These are phyloP conservation scores for Paraconiothyrium sp. DNA, from an alignment of 2,329 filamentous ascomycete genomes.

Conservation along the genomic window DNA sequence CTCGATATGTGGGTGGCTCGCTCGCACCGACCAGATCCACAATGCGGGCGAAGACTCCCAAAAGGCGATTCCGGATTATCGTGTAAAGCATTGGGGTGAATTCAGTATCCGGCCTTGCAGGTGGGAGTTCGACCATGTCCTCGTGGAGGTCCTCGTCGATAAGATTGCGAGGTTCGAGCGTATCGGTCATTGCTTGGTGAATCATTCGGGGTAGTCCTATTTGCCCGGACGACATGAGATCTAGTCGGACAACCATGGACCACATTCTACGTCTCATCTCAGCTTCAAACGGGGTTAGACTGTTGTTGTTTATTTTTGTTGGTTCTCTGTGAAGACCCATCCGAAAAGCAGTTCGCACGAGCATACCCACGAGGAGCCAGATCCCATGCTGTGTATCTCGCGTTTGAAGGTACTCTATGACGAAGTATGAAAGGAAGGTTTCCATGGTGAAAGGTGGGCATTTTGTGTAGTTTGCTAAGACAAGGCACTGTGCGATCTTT, in stretches of 20 bases:
- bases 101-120: constrained; percentile 38
- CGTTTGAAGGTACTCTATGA: constrained; percentile 40
- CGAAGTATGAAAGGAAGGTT: constrained; percentile 41
- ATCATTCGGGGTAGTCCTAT: constrained; percentile 53
- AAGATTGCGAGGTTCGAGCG: constrained; percentile 52
- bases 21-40: constrained; percentile 41
- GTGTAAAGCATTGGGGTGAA: constrained; percentile 39
- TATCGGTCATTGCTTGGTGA: constrained; percentile 51
- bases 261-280: constrained; percentile 70
- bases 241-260: constrained; percentile 60
- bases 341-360: constrained; percentile 46
- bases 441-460: constrained; percentile 48
- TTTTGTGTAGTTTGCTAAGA: constrained; percentile 47
- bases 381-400: constrained; percentile 41
- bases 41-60: constrained; percentile 37
- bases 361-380: constrained; percentile 40
- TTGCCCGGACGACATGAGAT: constrained; percentile 51
- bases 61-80: constrained; percentile 35
- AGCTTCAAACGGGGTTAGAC: constrained; percentile 62
- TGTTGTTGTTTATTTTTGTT: constrained; percentile 36
- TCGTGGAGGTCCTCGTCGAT: constrained; percentile 53
- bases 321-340: constrained; percentile 58
- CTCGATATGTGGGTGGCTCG: constrained; percentile 38
- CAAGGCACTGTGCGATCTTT: constrained; percentile 43
- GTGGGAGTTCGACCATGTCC: constrained; percentile 43